Conservation (phyloP, 495 filamentous ascomycete species). For the Penicillium cataractarum region DNA sequence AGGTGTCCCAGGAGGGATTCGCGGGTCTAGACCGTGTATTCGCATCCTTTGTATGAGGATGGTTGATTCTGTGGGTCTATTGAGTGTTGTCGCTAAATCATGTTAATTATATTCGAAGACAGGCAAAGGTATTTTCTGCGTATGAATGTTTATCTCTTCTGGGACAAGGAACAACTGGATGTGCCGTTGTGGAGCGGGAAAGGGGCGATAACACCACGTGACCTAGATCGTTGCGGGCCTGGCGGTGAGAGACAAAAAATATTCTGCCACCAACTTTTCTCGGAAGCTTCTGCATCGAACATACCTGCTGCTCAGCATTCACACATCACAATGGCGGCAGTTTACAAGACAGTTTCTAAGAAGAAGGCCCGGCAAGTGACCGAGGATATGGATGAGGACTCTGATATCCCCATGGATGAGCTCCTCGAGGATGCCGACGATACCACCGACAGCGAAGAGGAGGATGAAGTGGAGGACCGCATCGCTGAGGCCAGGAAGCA, state of each 20-base stretch:
- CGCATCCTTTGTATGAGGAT: not conserved
- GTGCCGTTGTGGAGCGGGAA: not conserved
- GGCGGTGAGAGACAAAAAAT: conserved; percentile 45
- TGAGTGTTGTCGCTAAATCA: too few relatives aligned
- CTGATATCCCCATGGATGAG: conserved; percentile 44
- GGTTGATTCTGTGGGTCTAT: not conserved
- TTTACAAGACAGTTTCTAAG: conserved; percentile 91
- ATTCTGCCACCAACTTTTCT: conserved; percentile 50
- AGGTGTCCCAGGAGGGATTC: conserved; percentile 70
- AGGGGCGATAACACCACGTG: conserved; percentile 30
- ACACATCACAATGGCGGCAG: conserved; percentile 74
- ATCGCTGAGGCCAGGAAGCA: conserved; percentile 43
- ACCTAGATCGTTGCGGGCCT: conserved; percentile 5
- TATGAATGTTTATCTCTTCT: not conserved
- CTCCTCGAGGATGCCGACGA: conserved; percentile 48
- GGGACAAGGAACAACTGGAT: not conserved
- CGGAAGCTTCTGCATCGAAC: conserved; percentile 23
- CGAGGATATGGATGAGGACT: conserved; percentile 40
- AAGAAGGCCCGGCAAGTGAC: conserved; percentile 42
- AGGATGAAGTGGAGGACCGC: conserved; percentile 36
- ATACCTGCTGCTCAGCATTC: conserved; percentile 14
- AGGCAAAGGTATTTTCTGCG: not conserved
- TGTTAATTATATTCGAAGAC: not conserved
- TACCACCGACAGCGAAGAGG: conserved; percentile 52
- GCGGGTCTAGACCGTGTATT: conserved; percentile 49